Evolutionary conservation across 352 stramenopile genomes (phyloP).

Genomic region (Pythium apleroticum): DNA sequence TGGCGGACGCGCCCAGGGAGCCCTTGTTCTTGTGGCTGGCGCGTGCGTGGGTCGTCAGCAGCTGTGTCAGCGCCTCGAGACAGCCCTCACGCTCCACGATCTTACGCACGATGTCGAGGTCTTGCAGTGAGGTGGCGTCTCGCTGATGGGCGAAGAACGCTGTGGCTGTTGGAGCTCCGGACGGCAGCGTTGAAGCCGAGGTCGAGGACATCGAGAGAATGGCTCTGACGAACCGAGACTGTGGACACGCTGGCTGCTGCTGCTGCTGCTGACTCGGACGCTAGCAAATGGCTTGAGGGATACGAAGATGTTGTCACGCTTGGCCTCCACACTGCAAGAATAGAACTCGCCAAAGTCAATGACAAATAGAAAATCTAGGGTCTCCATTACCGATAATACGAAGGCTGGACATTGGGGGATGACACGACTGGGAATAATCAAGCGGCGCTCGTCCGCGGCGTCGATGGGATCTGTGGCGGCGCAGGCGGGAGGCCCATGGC

Average conservation of each 20-base stretch:
- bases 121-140: constrained; percentile 35
- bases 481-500: constrained; percentile 13
- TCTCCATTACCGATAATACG: constrained; percentile 8
- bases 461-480: not conserved
- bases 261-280: not conserved
- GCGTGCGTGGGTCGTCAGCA: constrained; percentile 40
- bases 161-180: not conserved
- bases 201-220: not conserved
- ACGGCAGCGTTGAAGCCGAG: not conserved
- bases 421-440: not conserved
- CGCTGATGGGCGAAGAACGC: constrained; percentile 25
- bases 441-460: constrained; percentile 17
- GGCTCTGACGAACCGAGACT: not conserved
- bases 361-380: constrained; percentile 10
- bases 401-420: not conserved
- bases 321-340: not conserved
- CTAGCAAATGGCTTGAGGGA: not conserved
- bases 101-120: constrained; percentile 69
- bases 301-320: no score
- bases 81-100: constrained; percentile 84
- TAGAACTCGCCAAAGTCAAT: not conserved
- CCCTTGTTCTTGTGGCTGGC: constrained; percentile 17
- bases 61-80: constrained; percentile 66
- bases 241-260: not conserved
- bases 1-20: constrained; percentile 19